Base-by-base conservation (phyloP, 352 stramenopile genomes). In the Globisporangium splendens region DNA sequence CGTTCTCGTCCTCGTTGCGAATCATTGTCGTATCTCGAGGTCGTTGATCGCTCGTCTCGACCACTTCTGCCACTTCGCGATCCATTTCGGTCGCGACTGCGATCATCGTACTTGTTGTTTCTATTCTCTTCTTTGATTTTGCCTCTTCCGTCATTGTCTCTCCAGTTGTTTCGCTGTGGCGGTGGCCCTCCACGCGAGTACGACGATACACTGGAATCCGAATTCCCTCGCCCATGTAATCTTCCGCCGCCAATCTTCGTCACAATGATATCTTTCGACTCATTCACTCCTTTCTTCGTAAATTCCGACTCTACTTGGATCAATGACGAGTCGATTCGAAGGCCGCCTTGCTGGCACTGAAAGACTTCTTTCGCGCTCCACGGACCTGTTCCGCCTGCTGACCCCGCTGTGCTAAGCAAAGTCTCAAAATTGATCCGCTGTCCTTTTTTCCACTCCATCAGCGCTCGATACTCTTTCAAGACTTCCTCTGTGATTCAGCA, bases 371-470 rank as follows among this genome's bases (percentile, higher is more conserved):
- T 80, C 0, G 83, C 46, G 28, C 62, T 76, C 33, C 55, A 69
- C 12, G 66, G 54, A 12, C 74, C 67, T 6, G 67, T 63, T 3
- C 66, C 66, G 46, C 75, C 72, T 18, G 61, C 48, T 5, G 60
- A 50, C 5, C 56, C 65, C 0, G 62, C 52, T 13, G 71, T 77
- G 4, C 70, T 72, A 3, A 78, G 59, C 20, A 93, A 42, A 3
- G 58, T 57, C 14, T 93, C 75, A 58, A 90, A 91, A 48, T 86
- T 73, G 12, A 56, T 67, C 31, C 75, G 69, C 54, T 93, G 83
- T 8, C 58, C 72, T 54, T 75, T 79, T 39, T 90, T 93, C 83
- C 83, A 93, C 22, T 72, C 70, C 14, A 74, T 65, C 24, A 93
- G 57, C 17, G 68, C 57, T 46, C 77, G 75, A 50, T 90, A 86